Evolutionary conservation across 495 filamentous ascomycete genomes (phyloP), one percentile per base, ranked within the genome.

Genomic region (Viridothelium virens): DNA sequence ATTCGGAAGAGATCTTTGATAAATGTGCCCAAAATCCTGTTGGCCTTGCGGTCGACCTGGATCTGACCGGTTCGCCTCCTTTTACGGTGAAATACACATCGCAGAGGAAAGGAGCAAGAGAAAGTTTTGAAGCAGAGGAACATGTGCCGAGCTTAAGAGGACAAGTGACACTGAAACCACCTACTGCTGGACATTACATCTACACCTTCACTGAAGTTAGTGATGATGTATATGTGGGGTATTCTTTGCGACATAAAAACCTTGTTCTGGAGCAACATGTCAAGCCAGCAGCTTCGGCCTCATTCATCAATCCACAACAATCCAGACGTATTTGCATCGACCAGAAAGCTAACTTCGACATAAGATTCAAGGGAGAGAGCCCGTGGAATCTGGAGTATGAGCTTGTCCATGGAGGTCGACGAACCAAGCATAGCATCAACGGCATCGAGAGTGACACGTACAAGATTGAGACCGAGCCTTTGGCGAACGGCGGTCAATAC

Each of bases 361-460:
- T 97, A 47, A 75, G 79, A 65, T 83, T 97, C 56, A 77, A 86
- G 63, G 94, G 95, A 39, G 91, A 96, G 67, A 79, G 84, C 25
- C 94, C 94, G 0, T 96, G 91, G 81, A 88, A 79, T n/a, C 74
- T 98, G 7, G 91, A 96, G 70, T 98, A 96, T 77, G 94, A 97
- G 73, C 77, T 97, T 38, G 83, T 96, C n/a, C 89, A 97, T 73
- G 87, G 89, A 67, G 91, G 92, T 41, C 96, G 89, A 77, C 84
- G 91, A 62, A 85, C 82, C 34, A 87, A 89, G 59, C 79, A 87
- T 67, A 83, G 82, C 33, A 79, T 85, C n/a, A 79, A 84, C 7
- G 83, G 79, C 56, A 88, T 95, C 50, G 78, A 85, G 14, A 79
- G 77, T 12, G 75, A 81, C 31, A 70, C 80, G 18, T 85, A 86